Conservation (phyloP, 2,329 filamentous ascomycete genomes). For the Zasmidium angulare region DNA sequence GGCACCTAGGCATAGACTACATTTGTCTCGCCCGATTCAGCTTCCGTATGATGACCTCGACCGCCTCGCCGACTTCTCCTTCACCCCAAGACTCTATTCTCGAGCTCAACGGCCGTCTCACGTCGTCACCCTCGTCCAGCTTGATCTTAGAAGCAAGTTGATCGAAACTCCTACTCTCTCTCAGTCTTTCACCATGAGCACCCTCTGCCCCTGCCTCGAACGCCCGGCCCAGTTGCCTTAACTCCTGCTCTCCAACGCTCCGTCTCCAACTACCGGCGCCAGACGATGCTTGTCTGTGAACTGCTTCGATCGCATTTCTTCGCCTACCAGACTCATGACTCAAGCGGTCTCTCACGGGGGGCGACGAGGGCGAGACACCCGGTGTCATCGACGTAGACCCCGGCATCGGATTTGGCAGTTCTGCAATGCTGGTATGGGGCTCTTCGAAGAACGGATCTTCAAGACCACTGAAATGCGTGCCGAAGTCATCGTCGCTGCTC, state of each 20-base stretch:
- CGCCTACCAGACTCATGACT: not conserved
- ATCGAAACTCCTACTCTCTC: not conserved
- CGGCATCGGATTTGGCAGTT: not conserved
- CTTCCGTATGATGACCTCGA: no score
- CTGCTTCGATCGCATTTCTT: constrained; percentile 1
- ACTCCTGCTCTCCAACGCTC: constrained; percentile 1
- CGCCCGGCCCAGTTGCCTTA: not conserved
- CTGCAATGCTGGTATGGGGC: not conserved
- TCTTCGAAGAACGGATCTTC: constrained; percentile 19
- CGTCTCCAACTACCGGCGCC: not conserved
- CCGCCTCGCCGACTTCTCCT: no score
- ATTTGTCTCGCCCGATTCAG: no score
- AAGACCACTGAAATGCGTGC: constrained; percentile 13
- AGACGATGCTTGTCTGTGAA: not conserved
- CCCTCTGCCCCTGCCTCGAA: not conserved
- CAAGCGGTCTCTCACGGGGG: not conserved
- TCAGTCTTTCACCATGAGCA: not conserved
- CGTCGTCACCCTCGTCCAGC: not conserved
- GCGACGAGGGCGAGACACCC: constrained; percentile 2
- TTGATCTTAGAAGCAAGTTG: not conserved
- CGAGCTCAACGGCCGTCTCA: no score
- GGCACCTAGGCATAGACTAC: no score
- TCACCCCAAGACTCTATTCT: no score
- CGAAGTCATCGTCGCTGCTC: constrained; percentile 9
- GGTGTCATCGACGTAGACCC: not conserved